These are phyloP conservation scores for Candida ulmi DNA, from an alignment of 805 yeast genomes.

Conservation along the genomic window DNA sequence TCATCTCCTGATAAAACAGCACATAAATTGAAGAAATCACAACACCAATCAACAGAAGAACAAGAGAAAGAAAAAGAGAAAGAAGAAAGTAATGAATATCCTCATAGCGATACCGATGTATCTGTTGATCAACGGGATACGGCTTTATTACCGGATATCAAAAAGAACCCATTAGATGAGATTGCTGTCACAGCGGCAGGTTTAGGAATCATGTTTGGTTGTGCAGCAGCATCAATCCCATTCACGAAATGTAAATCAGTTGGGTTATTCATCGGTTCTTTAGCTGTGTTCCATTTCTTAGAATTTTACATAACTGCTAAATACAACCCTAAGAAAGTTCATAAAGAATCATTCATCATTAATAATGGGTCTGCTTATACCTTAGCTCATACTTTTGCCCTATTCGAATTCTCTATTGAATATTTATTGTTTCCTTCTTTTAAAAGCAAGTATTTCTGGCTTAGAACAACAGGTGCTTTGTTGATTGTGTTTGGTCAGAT, in stretches of 20 bases:
- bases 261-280: constrained; percentile 11
- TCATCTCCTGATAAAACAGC: neutral
- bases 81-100: neutral
- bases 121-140: neutral
- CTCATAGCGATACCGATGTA: no score
- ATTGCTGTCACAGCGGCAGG: constrained; percentile 35
- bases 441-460: constrained; percentile 15
- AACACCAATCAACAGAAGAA: neutral
- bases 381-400: constrained; percentile 50
- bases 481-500: constrained; percentile 57
- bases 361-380: constrained; percentile 58
- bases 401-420: constrained; percentile 45
- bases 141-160: constrained; percentile 22
- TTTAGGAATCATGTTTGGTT: constrained; percentile 37
- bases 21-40: neutral
- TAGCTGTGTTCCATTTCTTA: constrained; percentile 67
- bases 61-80: neutral
- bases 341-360: constrained; percentile 63
- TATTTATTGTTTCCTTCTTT: constrained; percentile 32
- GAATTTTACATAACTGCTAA: constrained; percentile 80
- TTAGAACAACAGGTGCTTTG: constrained; percentile 40
- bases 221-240: neutral
- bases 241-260: neutral
- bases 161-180: constrained; percentile 32
- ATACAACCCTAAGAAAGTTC: constrained; percentile 61